Evolutionary conservation across 2,329 filamentous ascomycete species (phyloP).

Genomic region (Xylaria polymorpha): DNA sequence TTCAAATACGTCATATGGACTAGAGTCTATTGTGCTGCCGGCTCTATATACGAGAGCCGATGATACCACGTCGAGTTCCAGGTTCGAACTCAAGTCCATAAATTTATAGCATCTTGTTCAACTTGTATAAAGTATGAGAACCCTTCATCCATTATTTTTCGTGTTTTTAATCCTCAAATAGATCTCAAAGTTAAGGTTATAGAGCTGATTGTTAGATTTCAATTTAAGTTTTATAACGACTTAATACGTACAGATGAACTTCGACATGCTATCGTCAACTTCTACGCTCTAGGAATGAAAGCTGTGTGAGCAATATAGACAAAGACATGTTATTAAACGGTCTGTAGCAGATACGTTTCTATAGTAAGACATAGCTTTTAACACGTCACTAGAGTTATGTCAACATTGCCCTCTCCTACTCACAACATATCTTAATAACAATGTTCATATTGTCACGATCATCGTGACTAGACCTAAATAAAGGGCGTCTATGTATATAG

Average conservation of each 20-base stretch:
- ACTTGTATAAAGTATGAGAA: background rate
- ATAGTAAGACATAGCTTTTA: background rate
- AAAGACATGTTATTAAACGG: background rate
- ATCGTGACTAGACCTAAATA: no score
- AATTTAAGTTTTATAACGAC: background rate
- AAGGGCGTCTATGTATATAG: no score
- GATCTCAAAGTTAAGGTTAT: background rate
- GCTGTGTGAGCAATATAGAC: background rate
- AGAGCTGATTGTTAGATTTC: background rate
- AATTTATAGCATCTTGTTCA: background rate
- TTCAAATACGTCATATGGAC: background rate
- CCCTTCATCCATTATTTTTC: background rate
- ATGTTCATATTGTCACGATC: no score
- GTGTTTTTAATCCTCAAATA: background rate
- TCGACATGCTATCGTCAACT: background rate
- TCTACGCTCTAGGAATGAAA: background rate
- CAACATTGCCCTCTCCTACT: background rate
- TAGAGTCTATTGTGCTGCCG: background rate
- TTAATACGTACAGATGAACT: background rate
- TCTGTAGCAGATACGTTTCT: background rate
- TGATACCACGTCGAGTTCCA: background rate
- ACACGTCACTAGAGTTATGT: background rate
- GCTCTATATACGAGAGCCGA: background rate
- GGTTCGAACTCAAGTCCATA: background rate
- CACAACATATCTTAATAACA: no score